Percentiles rank a stretch among this genome's conserved stretches.
phyloP scores from a whole-genome alignment of 2,329 filamentous ascomycete genomes.

The Xylariaceae sp. region DNA sequence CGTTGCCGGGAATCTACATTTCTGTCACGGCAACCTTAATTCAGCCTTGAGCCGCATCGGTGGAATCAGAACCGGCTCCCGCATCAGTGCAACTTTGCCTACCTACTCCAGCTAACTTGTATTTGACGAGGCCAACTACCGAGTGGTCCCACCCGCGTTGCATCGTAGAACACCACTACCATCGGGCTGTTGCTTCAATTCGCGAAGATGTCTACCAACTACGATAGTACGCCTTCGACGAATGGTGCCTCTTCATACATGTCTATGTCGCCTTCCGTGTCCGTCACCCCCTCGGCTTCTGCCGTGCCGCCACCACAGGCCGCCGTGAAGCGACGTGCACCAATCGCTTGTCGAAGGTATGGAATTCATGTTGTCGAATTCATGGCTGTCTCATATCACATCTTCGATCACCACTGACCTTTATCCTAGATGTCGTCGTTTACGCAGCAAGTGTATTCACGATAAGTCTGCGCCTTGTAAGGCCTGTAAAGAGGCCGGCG shows the following conservation, averaged over 20 bases:
- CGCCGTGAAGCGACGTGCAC: slow-evolving; percentile 43
- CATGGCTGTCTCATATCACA: slow-evolving; percentile 7
- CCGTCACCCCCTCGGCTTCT: slow-evolving; percentile 7
- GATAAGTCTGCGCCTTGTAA: slow-evolving; percentile 48
- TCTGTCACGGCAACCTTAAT: slow-evolving; percentile 18
- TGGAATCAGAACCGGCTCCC: slow-evolving; percentile 9
- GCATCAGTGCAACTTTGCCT: slow-evolving; percentile 1
- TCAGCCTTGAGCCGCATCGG: slow-evolving; percentile 11
- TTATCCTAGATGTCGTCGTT: slow-evolving; percentile 45
- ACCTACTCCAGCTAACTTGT: neutral
- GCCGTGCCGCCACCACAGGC: slow-evolving; percentile 9
- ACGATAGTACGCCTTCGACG: slow-evolving; percentile 8
- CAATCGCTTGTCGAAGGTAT: slow-evolving; percentile 50
- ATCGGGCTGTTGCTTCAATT: slow-evolving; percentile 3
- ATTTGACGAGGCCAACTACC: neutral
- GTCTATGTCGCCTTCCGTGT: slow-evolving; percentile 23
- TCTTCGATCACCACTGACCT: neutral
- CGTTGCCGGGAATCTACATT: slow-evolving; percentile 14
- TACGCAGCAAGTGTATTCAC: slow-evolving; percentile 52
- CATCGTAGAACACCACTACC: slow-evolving; percentile 3
- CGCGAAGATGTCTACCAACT: slow-evolving; percentile 19
- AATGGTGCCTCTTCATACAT: slow-evolving; percentile 20
- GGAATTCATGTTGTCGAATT: slow-evolving; percentile 17
- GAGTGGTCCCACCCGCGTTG: slow-evolving; percentile 6
- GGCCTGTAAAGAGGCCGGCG: slow-evolving; percentile 46